Conservation (phyloP, 768 basidiomycete species). For the Trichaptum fuscoviolaceum region DNA sequence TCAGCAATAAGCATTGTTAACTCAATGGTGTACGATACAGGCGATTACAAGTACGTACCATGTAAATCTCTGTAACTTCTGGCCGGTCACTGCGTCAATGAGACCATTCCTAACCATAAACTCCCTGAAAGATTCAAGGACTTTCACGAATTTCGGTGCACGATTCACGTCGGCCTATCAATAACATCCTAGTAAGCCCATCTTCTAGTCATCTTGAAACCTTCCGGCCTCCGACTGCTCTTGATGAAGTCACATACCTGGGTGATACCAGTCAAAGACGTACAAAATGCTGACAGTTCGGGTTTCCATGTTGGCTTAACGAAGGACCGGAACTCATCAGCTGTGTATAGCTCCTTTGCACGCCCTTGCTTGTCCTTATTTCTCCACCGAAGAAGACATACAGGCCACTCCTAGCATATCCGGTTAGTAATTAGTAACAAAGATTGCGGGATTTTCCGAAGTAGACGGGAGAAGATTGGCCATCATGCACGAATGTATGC, state of each 20-base stretch:
- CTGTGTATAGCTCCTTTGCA: constrained; percentile 56
- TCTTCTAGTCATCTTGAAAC: neutral
- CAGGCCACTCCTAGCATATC: constrained; percentile 78
- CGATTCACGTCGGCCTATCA: constrained; percentile 73
- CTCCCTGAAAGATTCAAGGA: constrained; percentile 53
- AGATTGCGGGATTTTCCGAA: too few relatives aligned
- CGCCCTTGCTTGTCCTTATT: constrained; percentile 47
- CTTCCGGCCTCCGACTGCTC: constrained; percentile 3
- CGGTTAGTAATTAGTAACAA: neutral
- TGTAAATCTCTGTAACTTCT: constrained; percentile 57
- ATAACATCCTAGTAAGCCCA: constrained; percentile 2
- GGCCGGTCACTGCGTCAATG: constrained; percentile 53
- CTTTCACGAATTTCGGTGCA: constrained; percentile 70
- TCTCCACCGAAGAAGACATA: constrained; percentile 81
- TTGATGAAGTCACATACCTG: constrained; percentile 53
- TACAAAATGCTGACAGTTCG: constrained; percentile 78
- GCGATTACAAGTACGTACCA: constrained; percentile 37
- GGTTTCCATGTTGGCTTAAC: constrained; percentile 88
- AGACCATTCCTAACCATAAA: constrained; percentile 72
- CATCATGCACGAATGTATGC: neutral
- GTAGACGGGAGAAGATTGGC: too few relatives aligned
- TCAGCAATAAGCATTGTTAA: neutral
- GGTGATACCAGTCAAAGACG: constrained; percentile 81
- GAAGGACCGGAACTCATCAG: constrained; percentile 83
- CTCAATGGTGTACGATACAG: neutral